These are phyloP conservation scores for Puccinia coronata DNA, from an alignment of 1,284 basidiomycete genomes.

Conservation along the genomic window DNA sequence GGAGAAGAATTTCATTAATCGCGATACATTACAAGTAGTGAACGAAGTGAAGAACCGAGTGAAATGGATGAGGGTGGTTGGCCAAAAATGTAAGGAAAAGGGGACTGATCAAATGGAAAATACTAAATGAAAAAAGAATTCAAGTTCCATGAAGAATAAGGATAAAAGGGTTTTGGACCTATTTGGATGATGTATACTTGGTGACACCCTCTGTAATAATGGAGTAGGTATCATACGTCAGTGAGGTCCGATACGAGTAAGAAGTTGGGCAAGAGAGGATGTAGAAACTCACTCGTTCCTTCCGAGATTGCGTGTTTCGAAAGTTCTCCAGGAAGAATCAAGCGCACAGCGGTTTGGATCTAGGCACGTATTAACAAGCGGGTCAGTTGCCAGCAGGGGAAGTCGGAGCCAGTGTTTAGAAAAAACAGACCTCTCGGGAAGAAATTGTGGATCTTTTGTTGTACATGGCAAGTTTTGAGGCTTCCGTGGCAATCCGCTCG, in stretches of 20 bases:
- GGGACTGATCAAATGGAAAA: no score
- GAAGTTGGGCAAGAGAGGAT: background rate
- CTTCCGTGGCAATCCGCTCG: conserved; percentile 86
- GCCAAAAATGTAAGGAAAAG: no score
- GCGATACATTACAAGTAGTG: no score
- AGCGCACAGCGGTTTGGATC: conserved; percentile 85
- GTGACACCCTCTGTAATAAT: conserved; percentile 58
- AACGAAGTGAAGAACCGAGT: no score
- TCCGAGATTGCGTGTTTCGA: conserved; percentile 79
- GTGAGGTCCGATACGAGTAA: background rate
- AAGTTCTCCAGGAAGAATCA: conserved; percentile 84
- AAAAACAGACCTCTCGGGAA: conserved; percentile 67
- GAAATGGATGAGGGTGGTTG: no score
- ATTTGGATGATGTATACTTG: conserved; percentile 65
- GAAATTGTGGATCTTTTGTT: conserved; percentile 94
- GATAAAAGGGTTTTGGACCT: conserved; percentile 43
- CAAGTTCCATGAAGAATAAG: background rate
- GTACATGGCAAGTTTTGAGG: conserved; percentile 85
- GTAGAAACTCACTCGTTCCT: conserved; percentile 63
- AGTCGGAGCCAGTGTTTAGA: background rate
- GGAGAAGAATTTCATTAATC: no score
- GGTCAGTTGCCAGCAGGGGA: conserved; percentile 50
- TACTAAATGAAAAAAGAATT: no score
- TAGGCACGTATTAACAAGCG: conserved; percentile 52
- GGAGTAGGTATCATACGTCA: background rate